Conservation (phyloP, 805 yeast species). For the Yarrowia sp. region DNA sequence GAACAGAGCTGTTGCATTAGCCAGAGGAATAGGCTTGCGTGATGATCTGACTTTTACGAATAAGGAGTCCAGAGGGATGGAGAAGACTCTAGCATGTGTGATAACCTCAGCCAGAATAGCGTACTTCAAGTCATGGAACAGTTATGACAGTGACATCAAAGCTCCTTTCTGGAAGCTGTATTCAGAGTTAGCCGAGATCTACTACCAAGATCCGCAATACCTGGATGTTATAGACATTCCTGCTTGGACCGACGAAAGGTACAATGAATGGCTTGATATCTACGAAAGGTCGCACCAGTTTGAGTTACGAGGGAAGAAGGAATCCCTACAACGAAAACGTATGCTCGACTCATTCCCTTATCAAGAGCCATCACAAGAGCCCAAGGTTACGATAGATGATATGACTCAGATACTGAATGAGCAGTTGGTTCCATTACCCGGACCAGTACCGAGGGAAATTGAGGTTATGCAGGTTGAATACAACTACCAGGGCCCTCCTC, state of each 20-base stretch:
- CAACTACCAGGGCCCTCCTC: neutral
- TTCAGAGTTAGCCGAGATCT: neutral
- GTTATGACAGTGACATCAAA: neutral
- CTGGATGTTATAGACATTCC: neutral
- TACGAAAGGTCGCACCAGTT: neutral
- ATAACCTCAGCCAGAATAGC: neutral
- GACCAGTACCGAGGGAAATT: neutral
- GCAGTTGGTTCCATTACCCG: neutral
- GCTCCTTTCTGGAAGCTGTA: slow-evolving; percentile 23
- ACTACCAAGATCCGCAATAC: neutral
- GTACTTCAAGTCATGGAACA: slow-evolving; percentile 5
- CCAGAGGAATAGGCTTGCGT: neutral
- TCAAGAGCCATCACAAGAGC: neutral
- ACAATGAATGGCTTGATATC: neutral
- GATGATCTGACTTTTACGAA: too few relatives aligned
- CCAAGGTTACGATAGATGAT: neutral
- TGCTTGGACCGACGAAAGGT: slow-evolving; percentile 5
- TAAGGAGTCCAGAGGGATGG: neutral
- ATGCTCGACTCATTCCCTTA: neutral
- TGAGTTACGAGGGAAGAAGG: too few relatives aligned
- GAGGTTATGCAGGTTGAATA: neutral
- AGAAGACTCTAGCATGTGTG: neutral
- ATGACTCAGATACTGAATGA: neutral
- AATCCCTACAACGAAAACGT: neutral
- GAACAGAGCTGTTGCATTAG: neutral